Evolutionary conservation across 1,139 yeast genomes (phyloP).

Genomic region (Pichiaceae sp.): DNA sequence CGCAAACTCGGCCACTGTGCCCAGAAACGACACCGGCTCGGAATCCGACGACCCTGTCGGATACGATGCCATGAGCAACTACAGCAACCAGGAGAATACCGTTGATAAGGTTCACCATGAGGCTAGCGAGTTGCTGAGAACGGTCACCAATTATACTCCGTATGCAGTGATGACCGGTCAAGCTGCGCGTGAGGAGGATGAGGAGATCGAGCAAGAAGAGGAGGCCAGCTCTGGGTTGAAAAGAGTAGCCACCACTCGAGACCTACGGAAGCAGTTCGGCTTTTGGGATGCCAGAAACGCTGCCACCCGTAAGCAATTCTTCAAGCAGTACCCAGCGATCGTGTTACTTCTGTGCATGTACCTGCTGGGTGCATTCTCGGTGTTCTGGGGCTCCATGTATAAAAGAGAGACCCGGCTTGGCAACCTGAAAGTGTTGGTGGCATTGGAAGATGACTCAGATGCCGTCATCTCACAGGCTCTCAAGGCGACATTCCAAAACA

Average conservation of each 20-base stretch:
- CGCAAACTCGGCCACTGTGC: no score
- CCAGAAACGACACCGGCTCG: no score
- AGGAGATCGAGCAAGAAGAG: constrained; percentile 2
- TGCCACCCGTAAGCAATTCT: constrained; percentile 4
- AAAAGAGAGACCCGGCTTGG: constrained; percentile 29
- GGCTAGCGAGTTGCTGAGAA: constrained; percentile 14
- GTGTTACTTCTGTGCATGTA: constrained; percentile 14
- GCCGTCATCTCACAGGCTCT: constrained; percentile 32
- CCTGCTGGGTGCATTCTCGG: constrained; percentile 34
- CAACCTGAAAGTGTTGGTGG: constrained; percentile 38
- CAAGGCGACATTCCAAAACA: constrained; percentile 17
- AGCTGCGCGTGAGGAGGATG: constrained; percentile 7
- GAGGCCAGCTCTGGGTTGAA: neutral
- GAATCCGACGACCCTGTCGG: no score
- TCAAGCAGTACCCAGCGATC: constrained; percentile 10
- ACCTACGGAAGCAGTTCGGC: constrained; percentile 2
- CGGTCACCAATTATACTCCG: constrained; percentile 19
- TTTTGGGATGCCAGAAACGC: constrained; percentile 11
- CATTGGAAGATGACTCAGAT: constrained; percentile 33
- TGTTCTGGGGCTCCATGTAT: constrained; percentile 57
- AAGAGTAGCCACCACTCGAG: constrained; percentile 3
- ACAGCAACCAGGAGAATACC: no score
- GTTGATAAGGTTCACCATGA: no score
- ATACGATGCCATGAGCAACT: no score
- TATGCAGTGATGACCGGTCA: constrained; percentile 9